Percentiles rank a stretch among this genome's conserved stretches.
Conservation (phyloP, 2,329 filamentous ascomycete genomes). For the Aspergillus niger region DNA sequence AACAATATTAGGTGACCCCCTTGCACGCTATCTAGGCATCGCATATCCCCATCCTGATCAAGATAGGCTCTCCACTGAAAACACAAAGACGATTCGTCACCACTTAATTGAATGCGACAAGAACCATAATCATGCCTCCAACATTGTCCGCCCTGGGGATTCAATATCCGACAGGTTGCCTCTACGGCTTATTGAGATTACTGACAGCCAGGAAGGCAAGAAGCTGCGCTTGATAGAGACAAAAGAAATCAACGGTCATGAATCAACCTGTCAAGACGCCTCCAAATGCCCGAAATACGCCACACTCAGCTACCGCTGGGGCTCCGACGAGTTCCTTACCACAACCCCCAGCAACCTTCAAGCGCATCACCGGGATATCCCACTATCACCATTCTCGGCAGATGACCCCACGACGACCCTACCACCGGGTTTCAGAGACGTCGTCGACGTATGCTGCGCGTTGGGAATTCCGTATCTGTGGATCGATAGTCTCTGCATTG, state of each 20-base stretch:
- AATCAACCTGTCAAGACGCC: neutral
- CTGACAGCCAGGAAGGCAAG: neutral
- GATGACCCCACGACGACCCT: neutral
- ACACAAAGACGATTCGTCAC: no score
- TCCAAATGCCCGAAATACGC: neutral
- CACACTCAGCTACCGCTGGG: constrained; percentile 2
- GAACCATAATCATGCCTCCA: neutral
- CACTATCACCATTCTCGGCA: neutral
- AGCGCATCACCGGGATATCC: neutral
- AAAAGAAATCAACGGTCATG: neutral
- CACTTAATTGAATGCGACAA: neutral
- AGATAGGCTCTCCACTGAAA: neutral
- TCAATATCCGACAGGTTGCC: neutral
- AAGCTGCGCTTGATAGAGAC: neutral
- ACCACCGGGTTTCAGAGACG: neutral
- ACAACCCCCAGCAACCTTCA: neutral
- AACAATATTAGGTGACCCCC: no score
- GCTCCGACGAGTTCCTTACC: neutral
- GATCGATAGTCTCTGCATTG: neutral
- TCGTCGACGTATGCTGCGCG: neutral
- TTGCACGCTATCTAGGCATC: neutral
- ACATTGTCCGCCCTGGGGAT: neutral
- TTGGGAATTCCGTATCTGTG: neutral
- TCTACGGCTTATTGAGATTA: neutral
- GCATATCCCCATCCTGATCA: neutral